Base-by-base conservation (phyloP, 306 rosid genomes). In the Trifolium dubium region DNA sequence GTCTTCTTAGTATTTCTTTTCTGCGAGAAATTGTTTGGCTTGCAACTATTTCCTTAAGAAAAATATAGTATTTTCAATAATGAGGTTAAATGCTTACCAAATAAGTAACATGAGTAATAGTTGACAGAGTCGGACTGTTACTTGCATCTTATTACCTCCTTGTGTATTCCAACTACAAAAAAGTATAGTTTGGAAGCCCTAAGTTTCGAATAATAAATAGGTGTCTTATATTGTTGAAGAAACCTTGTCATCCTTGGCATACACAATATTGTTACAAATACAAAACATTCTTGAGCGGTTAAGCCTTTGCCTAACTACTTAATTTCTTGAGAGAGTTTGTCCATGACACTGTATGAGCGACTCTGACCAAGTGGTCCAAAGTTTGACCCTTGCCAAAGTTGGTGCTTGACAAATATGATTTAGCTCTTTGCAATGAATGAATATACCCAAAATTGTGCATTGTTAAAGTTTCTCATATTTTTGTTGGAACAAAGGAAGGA, bases 401-500 rank as follows among this genome's bases (percentile, higher is more conserved):
- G n/a, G n/a, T n/a, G n/a, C n/a, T n/a, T 47, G 56, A 35, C 56
- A 19, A 34, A 37, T 68, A 67, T 60, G 64, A 9, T 35, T 34
- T 23, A 37, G 64, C 18, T n/a, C 71, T 67, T 31, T 8, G 66
- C 39, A 66, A 44, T 39, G 55, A 23, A 67, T 67, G 40, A 59
- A 59, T 67, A 46, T 59, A 3, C 44, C 15, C n/a, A 35, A 19
- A 35, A 14, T 6, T 4, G 40, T 60, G 72, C 51, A 17, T 29
- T 59, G 46, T 65, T 69, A 7, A 67, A 10, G 7, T 29, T 51
- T 41, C 64, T 51, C 9, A 30, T 13, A 7, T 31, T 62, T 58
- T 35, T 40, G 43, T 51, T 55, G 40, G 64, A 70, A 54, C 64
- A 63, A 30, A 11, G 37, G 68, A 74, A 69, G 65, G 18, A 28